Percentiles rank a stretch among this genome's conserved stretches.
Evolutionary conservation across 2,329 filamentous ascomycete genomes (phyloP).

Genomic region (Claviceps sp.): DNA sequence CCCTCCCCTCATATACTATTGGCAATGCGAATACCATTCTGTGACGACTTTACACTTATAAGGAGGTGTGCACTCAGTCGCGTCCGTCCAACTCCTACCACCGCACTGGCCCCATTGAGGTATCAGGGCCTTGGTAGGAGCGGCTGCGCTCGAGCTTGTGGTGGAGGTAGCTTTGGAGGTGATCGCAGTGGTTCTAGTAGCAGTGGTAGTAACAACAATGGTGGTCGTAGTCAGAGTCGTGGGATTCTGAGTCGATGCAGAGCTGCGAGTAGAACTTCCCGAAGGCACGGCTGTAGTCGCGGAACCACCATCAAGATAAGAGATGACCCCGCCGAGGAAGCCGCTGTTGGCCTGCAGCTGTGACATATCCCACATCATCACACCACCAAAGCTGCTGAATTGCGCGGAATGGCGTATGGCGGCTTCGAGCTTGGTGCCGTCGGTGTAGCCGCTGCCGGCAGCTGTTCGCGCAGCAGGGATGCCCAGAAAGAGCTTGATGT

Average conservation of each 20-base stretch:
- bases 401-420: constrained; percentile 40
- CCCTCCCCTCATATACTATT: neutral
- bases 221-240: neutral
- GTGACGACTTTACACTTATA: constrained; percentile 10
- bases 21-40: constrained; percentile 10
- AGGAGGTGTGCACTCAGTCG: constrained; percentile 11
- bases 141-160: constrained; percentile 1
- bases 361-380: constrained; percentile 57
- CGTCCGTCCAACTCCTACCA: constrained; percentile 11
- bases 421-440: constrained; percentile 28
- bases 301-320: constrained; percentile 15
- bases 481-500: constrained; percentile 49
- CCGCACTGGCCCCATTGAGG: constrained; percentile 14
- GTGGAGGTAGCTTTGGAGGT: neutral
- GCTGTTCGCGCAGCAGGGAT: constrained; percentile 37
- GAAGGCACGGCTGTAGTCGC: neutral
- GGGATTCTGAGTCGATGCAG: neutral
- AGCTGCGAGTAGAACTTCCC: neutral
- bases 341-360: constrained; percentile 45
- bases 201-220: neutral
- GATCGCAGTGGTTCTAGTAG: neutral
- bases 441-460: constrained; percentile 43
- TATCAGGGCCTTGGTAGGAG: constrained; percentile 8
- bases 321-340: constrained; percentile 34
- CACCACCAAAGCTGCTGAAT: constrained; percentile 49